Base-by-base conservation (phyloP, 805 yeast species). In the Yamadazyma nakazawae region DNA sequence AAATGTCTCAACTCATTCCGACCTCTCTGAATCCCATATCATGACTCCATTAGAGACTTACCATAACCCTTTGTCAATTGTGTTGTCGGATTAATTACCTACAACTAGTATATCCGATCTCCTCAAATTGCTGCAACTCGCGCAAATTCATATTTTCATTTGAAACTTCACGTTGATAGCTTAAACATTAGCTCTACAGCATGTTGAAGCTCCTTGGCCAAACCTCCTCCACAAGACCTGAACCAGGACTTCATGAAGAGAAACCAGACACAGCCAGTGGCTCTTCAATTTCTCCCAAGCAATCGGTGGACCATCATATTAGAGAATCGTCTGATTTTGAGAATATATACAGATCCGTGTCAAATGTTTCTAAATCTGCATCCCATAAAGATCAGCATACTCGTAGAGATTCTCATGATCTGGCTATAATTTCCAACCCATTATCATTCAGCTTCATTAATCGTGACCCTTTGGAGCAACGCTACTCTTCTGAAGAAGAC, bases 401-500 rank as follows among this genome's bases (percentile, higher is more conserved):
- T 21, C 26, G 30, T 3, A 45, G 31, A 13, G 40, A 37, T 16
- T 28, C 28, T 10, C 35, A 21, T 13, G 32, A 28, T 12, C 32
- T 28, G n/a, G 11, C 32, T n/a, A 35, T 48, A 11, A 38, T 54
- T 26, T 55, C 55, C 2, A 70, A 69, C 45, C 55, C 74, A 0
- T 58, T 68, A 51, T 51, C 60, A 10, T 65, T 68, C 50, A 11
- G 13, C 3, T 56, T 52, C 25, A 5, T 25, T 12, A 50, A 48
- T 0, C n/a, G 32, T 5, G 76, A 71, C 49, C 61, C 60, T 17
- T 52, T 57, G 21, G 74, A 71, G 45, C 46, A 55, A 5, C 53
- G 76, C 32, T 71, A 68, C 46, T 48, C 42, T 1, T 52, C 53
- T 28, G 71, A 65, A 5, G 61, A 61, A 26, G 66, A 64, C 6